Evolutionary conservation across 2,329 filamentous ascomycete genomes (phyloP), one percentile per base, ranked within the genome.

Genomic region (Fusarium falciforme): DNA sequence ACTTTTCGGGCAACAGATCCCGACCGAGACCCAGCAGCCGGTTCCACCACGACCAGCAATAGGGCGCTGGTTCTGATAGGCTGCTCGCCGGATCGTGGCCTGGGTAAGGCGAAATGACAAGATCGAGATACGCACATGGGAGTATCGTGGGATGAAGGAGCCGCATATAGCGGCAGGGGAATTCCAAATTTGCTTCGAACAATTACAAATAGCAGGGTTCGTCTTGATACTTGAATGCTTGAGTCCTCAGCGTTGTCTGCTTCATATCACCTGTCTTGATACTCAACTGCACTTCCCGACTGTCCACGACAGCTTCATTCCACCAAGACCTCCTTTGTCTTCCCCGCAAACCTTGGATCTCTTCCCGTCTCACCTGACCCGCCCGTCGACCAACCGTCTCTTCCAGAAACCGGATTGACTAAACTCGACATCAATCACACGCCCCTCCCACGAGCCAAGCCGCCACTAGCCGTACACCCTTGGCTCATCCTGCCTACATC

Each of bases 401-500:
- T 61, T 42, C 57, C 67, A 67, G 58, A 73, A 70, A 67, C 65
- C 52, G 70, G 65, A 60, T 70, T 49, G 58, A 70, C 71, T 74
- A 67, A 49, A 64, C 36, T 74, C 60, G 40, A 61, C 36, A 76
- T 76, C 74, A 6, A 52, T 52, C 47, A 76, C 74, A 76, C 74
- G 74, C 74, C 71, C 71, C 68, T 65, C 64, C 65, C 65, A 69
- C 71, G 64, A 75, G 63, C 44, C 52, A 67, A 69, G 74, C 70
- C 74, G 74, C 72, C 74, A 55, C 65, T 76, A 76, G 64, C 74
- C 74, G 74, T 76, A 73, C 64, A 67, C 70, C 69, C 74, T 71
- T 62, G 65, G 54, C 25, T n/a, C 55, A 49, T 44, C 55, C 66
- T 71, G 68, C 72, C 72, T 76, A 70, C 74, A 76, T 73, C 71